Evolutionary conservation across 768 basidiomycete genomes (phyloP), one percentile per base, ranked within the genome.

Genomic region (Russula abietina): DNA sequence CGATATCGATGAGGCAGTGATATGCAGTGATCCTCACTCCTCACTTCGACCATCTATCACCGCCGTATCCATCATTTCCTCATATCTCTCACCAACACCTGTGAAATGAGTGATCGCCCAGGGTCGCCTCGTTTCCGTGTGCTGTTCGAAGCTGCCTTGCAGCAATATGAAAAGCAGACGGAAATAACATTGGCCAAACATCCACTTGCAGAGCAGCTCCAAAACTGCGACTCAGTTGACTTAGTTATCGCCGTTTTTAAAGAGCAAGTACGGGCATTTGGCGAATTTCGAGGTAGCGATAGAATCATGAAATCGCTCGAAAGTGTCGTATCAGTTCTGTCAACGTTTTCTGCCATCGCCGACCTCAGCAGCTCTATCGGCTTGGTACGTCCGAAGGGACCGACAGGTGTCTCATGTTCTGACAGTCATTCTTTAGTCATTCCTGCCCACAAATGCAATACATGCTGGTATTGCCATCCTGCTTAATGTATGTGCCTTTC

Each of bases 341-440:
- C 12, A 0, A 33, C 30, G 16, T 6, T 53, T 53, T 53, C 32
- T 5, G 32, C 50, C 50, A 5, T 10, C 0, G 33, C 51, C 10
- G 12, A 3, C 7, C 32, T 53, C 33, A 9, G 51, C 19, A 6
- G 22, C 4, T 11, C 19, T 36, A 4, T 53, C 19, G n/a, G 19
- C 33, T 8, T 53, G 30, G 51, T 53, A 53, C 14, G 51, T 53
- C n/a, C 11, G 3, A 19, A 17, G 17, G 4, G 4, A 43, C 41
- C 17, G 6, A 43, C 19, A 19, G 19, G 17, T 17, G n/a, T n/a
- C n/a, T 7, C 43, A 22, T 19, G 9, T 45, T 22, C 43, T 45
- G n/a, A 45, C 28, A 87, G 3, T 77, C 26, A 12, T 48, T 48
- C 22, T 11, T 24, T 22, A 48, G 46, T 24, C 46, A 48, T 48